A percentile compares a stretch with the other conserved stretches of the same genome.
These are phyloP conservation scores for Chalciporus pseudorubinellus DNA, from an alignment of 768 basidiomycete genomes.

Conservation along the genomic window DNA sequence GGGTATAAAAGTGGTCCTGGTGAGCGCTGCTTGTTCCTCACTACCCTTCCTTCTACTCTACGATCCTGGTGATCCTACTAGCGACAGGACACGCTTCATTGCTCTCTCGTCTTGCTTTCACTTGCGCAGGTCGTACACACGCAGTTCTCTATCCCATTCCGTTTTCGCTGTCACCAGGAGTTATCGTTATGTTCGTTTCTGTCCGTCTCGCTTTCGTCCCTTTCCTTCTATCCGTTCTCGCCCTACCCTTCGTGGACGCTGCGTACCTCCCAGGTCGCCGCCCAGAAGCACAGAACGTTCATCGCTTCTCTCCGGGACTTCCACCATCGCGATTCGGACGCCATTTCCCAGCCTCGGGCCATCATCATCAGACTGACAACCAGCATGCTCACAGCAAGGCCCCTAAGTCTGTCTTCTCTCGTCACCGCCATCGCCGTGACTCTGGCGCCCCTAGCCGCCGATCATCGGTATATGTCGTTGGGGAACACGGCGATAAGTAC, in stretches of 20 bases:
- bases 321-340: slow-evolving; percentile 13
- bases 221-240: slow-evolving; percentile 44
- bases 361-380: slow-evolving; percentile 1
- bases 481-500: slow-evolving; percentile 28
- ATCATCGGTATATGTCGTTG: slow-evolving; percentile 22
- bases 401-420: slow-evolving; percentile 19
- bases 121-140: slow-evolving; percentile 24
- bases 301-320: neutral
- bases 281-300: slow-evolving; percentile 1
- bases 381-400: slow-evolving; percentile 5
- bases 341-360: slow-evolving; percentile 7
- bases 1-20: slow-evolving; percentile 21
- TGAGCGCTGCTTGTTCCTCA: slow-evolving; percentile 25
- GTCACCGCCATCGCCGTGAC: slow-evolving; percentile 16
- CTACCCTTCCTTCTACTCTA: slow-evolving; percentile 36
- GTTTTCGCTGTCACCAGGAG: slow-evolving; percentile 14
- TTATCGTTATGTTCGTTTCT: slow-evolving; percentile 46
- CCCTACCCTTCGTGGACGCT: slow-evolving; percentile 39
- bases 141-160: slow-evolving; percentile 4
- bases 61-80: slow-evolving; percentile 54
- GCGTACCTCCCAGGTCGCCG: slow-evolving; percentile 35
- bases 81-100: slow-evolving; percentile 16
- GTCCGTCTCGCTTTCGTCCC: slow-evolving; percentile 47
- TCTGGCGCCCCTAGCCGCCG: slow-evolving; percentile 11
- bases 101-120: slow-evolving; percentile 17